Evolutionary conservation across 2,329 filamentous ascomycete genomes (phyloP).

Genomic region (Aspergillus transmontanensis): DNA sequence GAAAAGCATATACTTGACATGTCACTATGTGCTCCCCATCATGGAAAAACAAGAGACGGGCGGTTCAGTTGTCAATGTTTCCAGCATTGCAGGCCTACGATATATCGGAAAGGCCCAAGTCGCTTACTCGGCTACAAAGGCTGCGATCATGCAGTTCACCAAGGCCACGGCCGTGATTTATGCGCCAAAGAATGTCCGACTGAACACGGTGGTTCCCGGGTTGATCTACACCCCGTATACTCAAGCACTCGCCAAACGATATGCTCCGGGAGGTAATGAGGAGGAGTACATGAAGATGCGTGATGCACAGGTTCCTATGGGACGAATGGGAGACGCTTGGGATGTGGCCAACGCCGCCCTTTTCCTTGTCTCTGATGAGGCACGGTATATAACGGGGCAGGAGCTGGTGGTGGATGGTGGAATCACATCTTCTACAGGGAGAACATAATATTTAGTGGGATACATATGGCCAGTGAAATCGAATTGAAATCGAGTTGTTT

Average conservation of each 20-base stretch:
- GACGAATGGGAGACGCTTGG: slow-evolving; percentile 35
- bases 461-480: neutral
- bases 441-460: neutral
- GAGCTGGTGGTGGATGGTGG: slow-evolving; percentile 41
- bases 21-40: slow-evolving; percentile 40
- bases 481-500: neutral
- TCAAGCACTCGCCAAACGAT: slow-evolving; percentile 49
- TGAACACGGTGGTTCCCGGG: slow-evolving; percentile 60
- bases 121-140: slow-evolving; percentile 57
- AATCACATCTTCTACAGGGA: slow-evolving; percentile 30
- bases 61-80: slow-evolving; percentile 52
- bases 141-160: slow-evolving; percentile 55
- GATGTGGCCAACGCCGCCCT: slow-evolving; percentile 38
- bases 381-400: slow-evolving; percentile 39
- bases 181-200: slow-evolving; percentile 36
- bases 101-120: slow-evolving; percentile 58
- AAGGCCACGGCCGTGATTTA: slow-evolving; percentile 53
- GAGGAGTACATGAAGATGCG: slow-evolving; percentile 38
- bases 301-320: slow-evolving; percentile 31
- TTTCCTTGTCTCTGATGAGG: slow-evolving; percentile 33
- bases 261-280: slow-evolving; percentile 45
- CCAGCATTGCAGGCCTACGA: slow-evolving; percentile 55
- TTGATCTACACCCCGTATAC: slow-evolving; percentile 60
- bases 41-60: slow-evolving; percentile 30
- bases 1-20: slow-evolving; percentile 58